These are phyloP conservation scores for Penstemon barbatus DNA, from an alignment of 257 asterid genomes.

Conservation along the genomic window DNA sequence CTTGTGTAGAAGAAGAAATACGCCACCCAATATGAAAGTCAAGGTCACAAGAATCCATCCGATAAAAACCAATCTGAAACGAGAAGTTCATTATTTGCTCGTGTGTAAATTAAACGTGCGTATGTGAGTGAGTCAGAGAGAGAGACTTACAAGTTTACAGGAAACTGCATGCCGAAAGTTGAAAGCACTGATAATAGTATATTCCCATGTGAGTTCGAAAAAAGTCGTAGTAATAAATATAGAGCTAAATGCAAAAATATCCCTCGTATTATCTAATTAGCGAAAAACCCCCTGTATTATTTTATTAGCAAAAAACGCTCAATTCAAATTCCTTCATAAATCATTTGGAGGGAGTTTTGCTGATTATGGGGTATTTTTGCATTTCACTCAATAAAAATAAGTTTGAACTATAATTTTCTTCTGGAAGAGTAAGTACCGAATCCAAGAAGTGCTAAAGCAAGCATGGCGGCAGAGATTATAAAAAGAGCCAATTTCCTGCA, in stretches of 20 bases:
- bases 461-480: constrained; percentile 82
- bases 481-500: constrained; percentile 92
- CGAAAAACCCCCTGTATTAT: too few relatives aligned
- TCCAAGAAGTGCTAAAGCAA: constrained; percentile 77
- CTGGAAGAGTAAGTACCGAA: constrained; percentile 48
- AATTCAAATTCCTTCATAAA: too few relatives aligned
- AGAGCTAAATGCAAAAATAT: too few relatives aligned
- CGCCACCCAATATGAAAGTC: constrained; percentile 78
- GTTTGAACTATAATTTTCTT: background rate
- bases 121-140: background rate
- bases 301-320: too few relatives aligned
- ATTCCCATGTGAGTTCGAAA: background rate
- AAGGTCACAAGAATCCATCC: constrained; percentile 93
- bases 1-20: constrained; percentile 91
- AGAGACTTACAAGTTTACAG: constrained; percentile 75
- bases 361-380: too few relatives aligned
- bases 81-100: background rate
- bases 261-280: too few relatives aligned
- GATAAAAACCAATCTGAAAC: constrained; percentile 72
- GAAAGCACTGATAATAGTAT: constrained; percentile 67
- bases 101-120: too few relatives aligned
- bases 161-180: constrained; percentile 69
- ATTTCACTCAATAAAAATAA: background rate
- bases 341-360: too few relatives aligned
- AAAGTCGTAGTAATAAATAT: background rate